Evolutionary conservation across 768 basidiomycete genomes (phyloP).

Genomic region (Coprinellus aureogranulatus): DNA sequence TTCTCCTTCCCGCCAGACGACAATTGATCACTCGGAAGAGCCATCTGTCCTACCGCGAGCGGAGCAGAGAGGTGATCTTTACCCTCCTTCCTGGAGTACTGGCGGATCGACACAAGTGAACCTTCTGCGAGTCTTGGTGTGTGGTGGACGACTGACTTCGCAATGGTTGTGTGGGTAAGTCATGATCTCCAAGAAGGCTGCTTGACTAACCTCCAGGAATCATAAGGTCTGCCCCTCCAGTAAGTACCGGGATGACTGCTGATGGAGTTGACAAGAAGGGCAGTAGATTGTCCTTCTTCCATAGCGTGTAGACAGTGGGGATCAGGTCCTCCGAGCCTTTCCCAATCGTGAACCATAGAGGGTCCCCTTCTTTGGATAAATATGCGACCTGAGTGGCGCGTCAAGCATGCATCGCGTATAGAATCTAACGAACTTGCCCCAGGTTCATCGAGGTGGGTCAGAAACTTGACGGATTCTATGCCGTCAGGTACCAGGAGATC

Average conservation of each 20-base stretch:
- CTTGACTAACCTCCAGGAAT: conserved; percentile 70
- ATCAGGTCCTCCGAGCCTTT: conserved; percentile 66
- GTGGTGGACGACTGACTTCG: conserved; percentile 59
- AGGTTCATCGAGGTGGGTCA: conserved; percentile 58
- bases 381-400: conserved; percentile 53
- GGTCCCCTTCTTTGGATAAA: conserved; percentile 57
- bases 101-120: conserved; percentile 63
- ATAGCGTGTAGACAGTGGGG: conserved; percentile 80
- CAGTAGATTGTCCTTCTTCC: conserved; percentile 69
- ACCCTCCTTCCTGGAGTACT: conserved; percentile 37
- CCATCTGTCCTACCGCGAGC: conserved; percentile 76
- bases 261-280: conserved; percentile 71
- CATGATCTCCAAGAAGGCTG: not conserved
- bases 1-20: conserved; percentile 44
- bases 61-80: conserved; percentile 48
- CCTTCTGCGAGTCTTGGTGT: conserved; percentile 39
- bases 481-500: conserved; percentile 75
- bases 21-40: conserved; percentile 50
- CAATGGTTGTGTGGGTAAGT: conserved; percentile 12
- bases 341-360: conserved; percentile 76
- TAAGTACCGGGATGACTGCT: conserved; percentile 66
- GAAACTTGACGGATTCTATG: conserved; percentile 64
- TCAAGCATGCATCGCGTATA: not conserved
- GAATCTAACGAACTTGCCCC: conserved; percentile 47
- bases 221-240: conserved; percentile 86